Conservation (phyloP, 257 asterid genomes). For the Lycium ferocissimum region DNA sequence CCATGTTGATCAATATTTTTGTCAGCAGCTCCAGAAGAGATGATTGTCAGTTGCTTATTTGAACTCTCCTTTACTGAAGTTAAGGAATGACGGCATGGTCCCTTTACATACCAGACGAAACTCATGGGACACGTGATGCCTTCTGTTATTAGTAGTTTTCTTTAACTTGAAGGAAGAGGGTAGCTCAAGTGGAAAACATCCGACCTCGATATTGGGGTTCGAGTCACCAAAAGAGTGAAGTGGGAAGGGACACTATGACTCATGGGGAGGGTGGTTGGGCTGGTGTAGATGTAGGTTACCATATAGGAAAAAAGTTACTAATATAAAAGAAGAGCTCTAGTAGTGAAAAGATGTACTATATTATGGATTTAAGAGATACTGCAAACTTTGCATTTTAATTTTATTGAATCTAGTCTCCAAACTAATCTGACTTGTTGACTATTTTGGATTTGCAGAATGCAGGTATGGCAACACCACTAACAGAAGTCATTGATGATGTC, state of each 20-base stretch:
- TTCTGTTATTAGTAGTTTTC: not conserved
- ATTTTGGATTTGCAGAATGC: slow-evolving; percentile 63
- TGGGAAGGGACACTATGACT: not conserved
- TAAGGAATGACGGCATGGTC: not conserved
- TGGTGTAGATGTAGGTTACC: not conserved
- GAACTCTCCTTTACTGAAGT: not conserved
- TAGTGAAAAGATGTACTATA: not conserved
- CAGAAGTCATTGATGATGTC: slow-evolving; percentile 68
- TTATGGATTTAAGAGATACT: not conserved
- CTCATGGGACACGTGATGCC: not conserved
- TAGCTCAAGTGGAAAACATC: not conserved
- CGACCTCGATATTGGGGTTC: not conserved
- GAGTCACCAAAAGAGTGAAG: not conserved
- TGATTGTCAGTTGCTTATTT: not conserved
- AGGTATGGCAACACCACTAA: slow-evolving; percentile 55
- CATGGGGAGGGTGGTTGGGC: not conserved
- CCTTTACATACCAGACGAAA: not conserved
- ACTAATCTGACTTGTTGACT: not conserved
- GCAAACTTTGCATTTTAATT: not conserved
- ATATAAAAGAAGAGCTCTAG: not conserved
- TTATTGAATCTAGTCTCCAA: not conserved
- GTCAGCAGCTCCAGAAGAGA: not conserved
- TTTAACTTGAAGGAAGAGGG: not conserved
- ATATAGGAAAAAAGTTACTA: not conserved
- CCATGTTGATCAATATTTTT: slow-evolving; percentile 3